A percentile compares a stretch with the other conserved stretches of the same genome.
Evolutionary conservation across 176 grass and related monocot genomes (phyloP).

Genomic region (Eremochloa ophiuroides): DNA sequence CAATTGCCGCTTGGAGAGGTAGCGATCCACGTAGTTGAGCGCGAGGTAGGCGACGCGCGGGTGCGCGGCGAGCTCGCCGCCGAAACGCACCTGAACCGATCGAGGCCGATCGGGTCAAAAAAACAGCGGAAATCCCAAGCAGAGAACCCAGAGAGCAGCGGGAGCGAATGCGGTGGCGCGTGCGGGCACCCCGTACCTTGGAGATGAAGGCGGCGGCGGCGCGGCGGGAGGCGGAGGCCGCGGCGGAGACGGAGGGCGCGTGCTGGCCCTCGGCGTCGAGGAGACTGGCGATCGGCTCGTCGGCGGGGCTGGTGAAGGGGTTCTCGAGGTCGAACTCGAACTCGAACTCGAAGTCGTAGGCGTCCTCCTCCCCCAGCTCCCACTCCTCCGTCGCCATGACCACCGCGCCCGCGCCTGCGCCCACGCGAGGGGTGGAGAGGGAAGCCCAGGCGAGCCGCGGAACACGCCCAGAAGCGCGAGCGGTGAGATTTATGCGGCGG

Average conservation of each 20-base stretch:
- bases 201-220: conserved; percentile 60
- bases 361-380: neutral
- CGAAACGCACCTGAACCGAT: conserved; percentile 52
- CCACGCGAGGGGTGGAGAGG: neutral
- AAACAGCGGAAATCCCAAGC: neutral
- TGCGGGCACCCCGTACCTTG: conserved; percentile 39
- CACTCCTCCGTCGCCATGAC: conserved; percentile 13
- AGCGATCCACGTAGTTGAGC: conserved; percentile 95
- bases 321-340: conserved; percentile 98
- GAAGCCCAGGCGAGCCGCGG: neutral
- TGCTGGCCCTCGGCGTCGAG: conserved; percentile 49
- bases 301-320: conserved; percentile 79
- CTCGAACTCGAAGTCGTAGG: conserved; percentile 64
- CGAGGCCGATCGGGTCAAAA: conserved; percentile 10
- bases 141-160: neutral
- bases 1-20: conserved; percentile 77
- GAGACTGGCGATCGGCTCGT: conserved; percentile 53
- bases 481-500: conserved; percentile 42
- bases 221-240: conserved; percentile 37
- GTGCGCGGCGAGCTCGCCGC: conserved; percentile 46
- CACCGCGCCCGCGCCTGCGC: conserved; percentile 2
- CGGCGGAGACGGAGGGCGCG: conserved; percentile 48
- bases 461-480: conserved; percentile 19
- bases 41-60: conserved; percentile 90
- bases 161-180: neutral